These are phyloP conservation scores for Xylaria sp. DNA, from an alignment of 2,329 filamentous ascomycete genomes.

Conservation along the genomic window DNA sequence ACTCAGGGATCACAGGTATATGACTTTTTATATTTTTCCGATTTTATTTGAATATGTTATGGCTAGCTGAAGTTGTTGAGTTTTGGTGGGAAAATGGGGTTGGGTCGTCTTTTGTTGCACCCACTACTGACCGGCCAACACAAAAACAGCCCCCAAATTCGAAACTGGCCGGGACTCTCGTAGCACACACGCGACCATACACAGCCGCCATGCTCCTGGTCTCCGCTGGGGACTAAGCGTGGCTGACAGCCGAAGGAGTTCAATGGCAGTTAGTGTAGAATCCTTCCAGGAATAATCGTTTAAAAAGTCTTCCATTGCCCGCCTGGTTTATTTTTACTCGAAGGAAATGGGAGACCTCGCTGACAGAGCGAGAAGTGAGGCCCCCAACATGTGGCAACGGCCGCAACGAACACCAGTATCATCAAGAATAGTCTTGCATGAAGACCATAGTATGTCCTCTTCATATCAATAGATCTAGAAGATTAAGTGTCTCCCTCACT, in stretches of 20 bases:
- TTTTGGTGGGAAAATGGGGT: no score
- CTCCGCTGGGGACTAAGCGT: slow-evolving; percentile 10
- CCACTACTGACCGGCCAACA: slow-evolving; percentile 11
- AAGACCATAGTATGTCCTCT: no score
- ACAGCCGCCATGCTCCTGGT: slow-evolving; percentile 21
- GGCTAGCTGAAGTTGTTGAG: no score
- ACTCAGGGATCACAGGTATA: no score
- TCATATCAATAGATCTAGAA: no score
- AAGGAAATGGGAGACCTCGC: slow-evolving; percentile 23
- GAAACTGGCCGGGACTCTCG: not conserved
- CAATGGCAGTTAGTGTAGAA: not conserved
- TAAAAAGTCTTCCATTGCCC: not conserved
- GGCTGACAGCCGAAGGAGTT: slow-evolving; percentile 23
- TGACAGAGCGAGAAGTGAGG: slow-evolving; percentile 13
- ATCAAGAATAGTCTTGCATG: not conserved
- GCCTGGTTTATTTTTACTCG: slow-evolving; percentile 25
- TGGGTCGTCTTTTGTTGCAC: no score
- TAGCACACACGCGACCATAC: slow-evolving; percentile 7
- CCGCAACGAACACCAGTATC: not conserved
- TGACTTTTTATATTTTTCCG: no score
- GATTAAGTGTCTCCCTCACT: no score
- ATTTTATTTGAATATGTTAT: no score
- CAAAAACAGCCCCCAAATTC: slow-evolving; percentile 8
- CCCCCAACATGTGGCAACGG: slow-evolving; percentile 15
- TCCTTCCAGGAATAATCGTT: slow-evolving; percentile 3